Evolutionary conservation across 2,329 filamentous ascomycete genomes (phyloP), one percentile per base, ranked within the genome.

Genomic region (Claviceps sp.): DNA sequence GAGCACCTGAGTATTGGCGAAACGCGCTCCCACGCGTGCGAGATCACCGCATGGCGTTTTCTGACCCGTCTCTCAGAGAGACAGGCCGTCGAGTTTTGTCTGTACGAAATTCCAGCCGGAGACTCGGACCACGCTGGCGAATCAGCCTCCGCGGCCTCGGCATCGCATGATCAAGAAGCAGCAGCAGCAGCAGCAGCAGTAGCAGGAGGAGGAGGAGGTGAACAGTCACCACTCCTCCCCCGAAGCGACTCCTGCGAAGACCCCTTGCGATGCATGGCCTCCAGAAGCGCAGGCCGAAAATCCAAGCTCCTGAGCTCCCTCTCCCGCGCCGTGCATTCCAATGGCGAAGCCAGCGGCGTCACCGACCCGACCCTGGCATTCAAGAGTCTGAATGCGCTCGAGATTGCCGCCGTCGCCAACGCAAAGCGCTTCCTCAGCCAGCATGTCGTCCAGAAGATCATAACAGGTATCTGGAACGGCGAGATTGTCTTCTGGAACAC

Each of bases 401-500:
- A 95, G 63, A 90, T 95, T 60, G 88, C 88, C 26, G 83, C 85
- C 45, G 81, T 94, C 20, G 84, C 84, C 13, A 78, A 86, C 53
- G 86, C 87, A 34, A 95, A 95, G 69, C 85, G 85, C 45, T 94
- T 95, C 58, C 75, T 95, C 38, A 84, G 83, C 61, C 88, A 94
- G 64, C 77, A 78, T 54, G 79, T 86, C 2, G 85, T 94, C 11
- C 88, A 95, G 63, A 86, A 85, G 60, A 85, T 94, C 57, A 80
- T 95, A 55, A 84, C 85, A 45, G 85, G 85, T 47, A 86, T 95
- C 50, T 94, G 88, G 88, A 81, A 83, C 56, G 88, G 88, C 45
- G 83, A 90, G 57, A 88, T 95, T 54, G 79, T 90, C 39, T 93
- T 94, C 64, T 95, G 88, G 88, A 84, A 89, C 54, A 79, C 75